Conservation (phyloP, 352 stramenopile genomes). For the Phytophthora gonapodyides region DNA sequence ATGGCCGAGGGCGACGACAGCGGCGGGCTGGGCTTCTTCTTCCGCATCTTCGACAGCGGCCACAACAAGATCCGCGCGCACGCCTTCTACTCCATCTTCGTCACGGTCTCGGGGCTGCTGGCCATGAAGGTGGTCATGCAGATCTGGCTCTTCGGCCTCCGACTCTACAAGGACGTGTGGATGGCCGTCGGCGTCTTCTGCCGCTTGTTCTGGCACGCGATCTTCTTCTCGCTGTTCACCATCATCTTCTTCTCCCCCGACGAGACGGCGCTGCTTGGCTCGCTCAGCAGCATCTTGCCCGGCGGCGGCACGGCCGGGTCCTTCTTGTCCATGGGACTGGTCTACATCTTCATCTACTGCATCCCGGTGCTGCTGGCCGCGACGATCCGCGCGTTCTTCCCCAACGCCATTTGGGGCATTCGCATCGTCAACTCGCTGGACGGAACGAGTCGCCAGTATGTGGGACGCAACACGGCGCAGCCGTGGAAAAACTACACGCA, state of each 20-base stretch:
- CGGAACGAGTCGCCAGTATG: constrained; percentile 75
- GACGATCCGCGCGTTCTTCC: constrained; percentile 58
- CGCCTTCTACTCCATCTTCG: constrained; percentile 72
- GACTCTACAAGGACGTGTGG: constrained; percentile 69
- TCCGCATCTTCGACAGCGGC: constrained; percentile 53
- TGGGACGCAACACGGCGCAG: constrained; percentile 74
- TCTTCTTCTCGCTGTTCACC: constrained; percentile 76
- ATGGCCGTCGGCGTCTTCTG: constrained; percentile 66
- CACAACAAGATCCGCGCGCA: constrained; percentile 70
- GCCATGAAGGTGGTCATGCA: constrained; percentile 74
- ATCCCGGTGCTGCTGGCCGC: constrained; percentile 56
- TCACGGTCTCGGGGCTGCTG: constrained; percentile 59
- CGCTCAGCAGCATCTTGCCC: constrained; percentile 44
- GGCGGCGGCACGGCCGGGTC: constrained; percentile 54
- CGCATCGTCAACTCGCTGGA: constrained; percentile 65
- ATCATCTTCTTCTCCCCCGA: constrained; percentile 65
- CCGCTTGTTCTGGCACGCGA: constrained; percentile 70
- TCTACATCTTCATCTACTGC: constrained; percentile 69
- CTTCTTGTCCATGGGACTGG: constrained; percentile 63
- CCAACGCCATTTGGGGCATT: constrained; percentile 60
- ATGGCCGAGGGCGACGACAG: constrained; percentile 56
- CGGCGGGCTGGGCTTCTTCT: constrained; percentile 62
- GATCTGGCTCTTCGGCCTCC: constrained; percentile 72
- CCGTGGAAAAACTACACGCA: constrained; percentile 59
- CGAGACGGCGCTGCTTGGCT: constrained; percentile 52